Percentiles rank a stretch among this genome's conserved stretches.
phyloP scores from a whole-genome alignment of 345 rosid species.

The Kernera saxatilis region DNA sequence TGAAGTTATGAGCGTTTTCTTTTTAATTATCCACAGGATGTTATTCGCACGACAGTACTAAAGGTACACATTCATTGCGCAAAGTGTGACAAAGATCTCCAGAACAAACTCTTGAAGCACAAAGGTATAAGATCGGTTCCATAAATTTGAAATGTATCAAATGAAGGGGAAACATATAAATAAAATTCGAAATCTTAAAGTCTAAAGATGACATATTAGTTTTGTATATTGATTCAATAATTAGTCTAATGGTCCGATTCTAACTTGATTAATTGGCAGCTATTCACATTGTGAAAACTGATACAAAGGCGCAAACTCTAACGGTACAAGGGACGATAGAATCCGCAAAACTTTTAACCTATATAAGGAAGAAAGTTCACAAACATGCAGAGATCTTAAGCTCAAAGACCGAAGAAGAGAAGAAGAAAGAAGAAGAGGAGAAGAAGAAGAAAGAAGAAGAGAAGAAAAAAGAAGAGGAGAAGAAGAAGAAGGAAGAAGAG shows the following conservation, averaged over 20 bases:
- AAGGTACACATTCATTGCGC: slow-evolving; percentile 76
- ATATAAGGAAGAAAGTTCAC: slow-evolving; percentile 50
- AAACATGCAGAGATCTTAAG: slow-evolving; percentile 63
- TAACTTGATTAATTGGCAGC: slow-evolving; percentile 36
- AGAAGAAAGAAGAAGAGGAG: slow-evolving; percentile 16
- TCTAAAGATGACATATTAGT: not conserved
- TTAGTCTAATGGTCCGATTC: not conserved
- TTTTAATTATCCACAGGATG: slow-evolving; percentile 30
- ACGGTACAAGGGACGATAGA: slow-evolving; percentile 67
- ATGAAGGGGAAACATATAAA: not conserved
- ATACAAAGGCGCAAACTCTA: slow-evolving; percentile 59
- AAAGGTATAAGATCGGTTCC: slow-evolving; percentile 43
- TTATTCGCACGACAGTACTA: slow-evolving; percentile 39
- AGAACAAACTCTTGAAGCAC: slow-evolving; percentile 46
- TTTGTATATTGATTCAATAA: not conserved
- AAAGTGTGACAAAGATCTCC: slow-evolving; percentile 64
- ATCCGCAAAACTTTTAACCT: slow-evolving; percentile 42
- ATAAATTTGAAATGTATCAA: not conserved
- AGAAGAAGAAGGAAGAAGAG: slow-evolving; percentile 4
- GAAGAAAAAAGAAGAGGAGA: not conserved
- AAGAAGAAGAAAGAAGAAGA: slow-evolving; percentile 15
- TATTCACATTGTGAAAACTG: slow-evolving; percentile 56
- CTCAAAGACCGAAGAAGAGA: slow-evolving; percentile 36
- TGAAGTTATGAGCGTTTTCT: not conserved
- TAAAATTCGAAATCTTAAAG: not conserved